These are phyloP conservation scores for Pythium pyrilobum DNA, from an alignment of 352 stramenopile genomes.

Conservation along the genomic window DNA sequence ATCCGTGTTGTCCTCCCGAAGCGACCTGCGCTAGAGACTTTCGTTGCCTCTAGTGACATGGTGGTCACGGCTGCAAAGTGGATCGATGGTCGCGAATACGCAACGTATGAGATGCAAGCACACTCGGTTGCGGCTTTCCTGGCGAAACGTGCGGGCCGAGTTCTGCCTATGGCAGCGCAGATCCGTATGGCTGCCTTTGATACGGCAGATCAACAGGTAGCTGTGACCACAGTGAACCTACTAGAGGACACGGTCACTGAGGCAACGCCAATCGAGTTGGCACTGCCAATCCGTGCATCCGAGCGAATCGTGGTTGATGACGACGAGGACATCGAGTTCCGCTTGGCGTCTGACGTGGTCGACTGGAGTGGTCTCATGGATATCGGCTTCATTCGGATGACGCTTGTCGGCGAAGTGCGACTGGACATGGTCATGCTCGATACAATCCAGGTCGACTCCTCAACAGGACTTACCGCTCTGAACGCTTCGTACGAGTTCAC, in stretches of 20 bases:
- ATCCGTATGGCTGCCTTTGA: neutral
- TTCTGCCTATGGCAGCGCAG: neutral
- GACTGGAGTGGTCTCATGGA: slow-evolving; percentile 1
- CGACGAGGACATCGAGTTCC: slow-evolving; percentile 1
- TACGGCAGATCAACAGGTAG: neutral
- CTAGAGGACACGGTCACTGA: neutral
- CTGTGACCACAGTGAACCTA: neutral
- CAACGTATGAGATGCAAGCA: neutral
- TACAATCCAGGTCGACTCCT: too few relatives aligned
- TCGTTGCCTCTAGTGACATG: neutral
- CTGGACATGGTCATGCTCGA: neutral
- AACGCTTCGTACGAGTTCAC: too few relatives aligned
- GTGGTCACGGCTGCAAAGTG: neutral
- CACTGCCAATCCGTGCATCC: neutral
- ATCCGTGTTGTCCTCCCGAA: neutral
- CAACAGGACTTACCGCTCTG: too few relatives aligned
- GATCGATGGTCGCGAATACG: neutral
- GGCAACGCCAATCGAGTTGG: neutral
- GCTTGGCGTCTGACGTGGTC: neutral
- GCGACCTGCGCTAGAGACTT: neutral
- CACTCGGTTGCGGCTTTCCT: neutral
- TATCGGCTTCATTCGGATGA: neutral
- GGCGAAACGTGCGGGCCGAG: neutral
- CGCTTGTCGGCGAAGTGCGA: neutral
- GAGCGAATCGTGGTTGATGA: neutral